Conservation (phyloP, 2,329 filamentous ascomycete genomes). For the Colletotrichum orbiculare region DNA sequence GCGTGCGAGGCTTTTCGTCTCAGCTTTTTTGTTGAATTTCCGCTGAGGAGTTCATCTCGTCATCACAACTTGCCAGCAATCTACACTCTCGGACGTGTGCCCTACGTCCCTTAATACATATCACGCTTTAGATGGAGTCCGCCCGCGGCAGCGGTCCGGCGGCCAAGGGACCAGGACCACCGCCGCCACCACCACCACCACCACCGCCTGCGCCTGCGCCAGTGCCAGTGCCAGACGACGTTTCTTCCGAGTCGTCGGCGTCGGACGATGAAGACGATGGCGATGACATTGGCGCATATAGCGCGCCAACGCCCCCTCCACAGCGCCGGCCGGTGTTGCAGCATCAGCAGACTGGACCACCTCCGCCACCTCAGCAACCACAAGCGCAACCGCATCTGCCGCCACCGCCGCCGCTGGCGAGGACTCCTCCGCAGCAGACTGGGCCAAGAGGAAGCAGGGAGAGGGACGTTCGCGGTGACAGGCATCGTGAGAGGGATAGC, state of each 20-base stretch:
- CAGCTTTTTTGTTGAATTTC: neutral
- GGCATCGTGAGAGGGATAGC: conserved; percentile 17
- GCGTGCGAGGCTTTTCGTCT: neutral
- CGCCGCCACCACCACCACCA: conserved; percentile 8
- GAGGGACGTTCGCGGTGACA: conserved; percentile 14
- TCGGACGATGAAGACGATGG: conserved; percentile 32
- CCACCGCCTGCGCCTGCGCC: too few species aligned
- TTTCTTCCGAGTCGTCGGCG: conserved; percentile 24
- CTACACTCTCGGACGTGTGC: neutral
- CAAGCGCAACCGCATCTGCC: neutral
- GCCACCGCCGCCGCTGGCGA: conserved; percentile 3
- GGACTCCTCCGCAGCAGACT: neutral
- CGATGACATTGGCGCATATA: conserved; percentile 27
- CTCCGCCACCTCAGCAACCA: conserved; percentile 12
- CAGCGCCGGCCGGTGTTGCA: conserved; percentile 13
- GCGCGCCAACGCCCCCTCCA: conserved; percentile 25
- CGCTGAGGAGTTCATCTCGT: neutral
- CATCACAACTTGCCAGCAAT: neutral
- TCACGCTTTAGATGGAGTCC: conserved; percentile 19
- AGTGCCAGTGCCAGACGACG: conserved; percentile 7
- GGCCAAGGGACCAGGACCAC: conserved; percentile 4
- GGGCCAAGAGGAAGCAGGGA: conserved; percentile 16
- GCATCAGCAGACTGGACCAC: neutral
- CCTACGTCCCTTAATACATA: neutral
- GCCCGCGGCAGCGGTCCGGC: conserved; percentile 25